phyloP scores from a whole-genome alignment of 2,329 filamentous ascomycete genomes.

The Cladosporium oxysporum region DNA sequence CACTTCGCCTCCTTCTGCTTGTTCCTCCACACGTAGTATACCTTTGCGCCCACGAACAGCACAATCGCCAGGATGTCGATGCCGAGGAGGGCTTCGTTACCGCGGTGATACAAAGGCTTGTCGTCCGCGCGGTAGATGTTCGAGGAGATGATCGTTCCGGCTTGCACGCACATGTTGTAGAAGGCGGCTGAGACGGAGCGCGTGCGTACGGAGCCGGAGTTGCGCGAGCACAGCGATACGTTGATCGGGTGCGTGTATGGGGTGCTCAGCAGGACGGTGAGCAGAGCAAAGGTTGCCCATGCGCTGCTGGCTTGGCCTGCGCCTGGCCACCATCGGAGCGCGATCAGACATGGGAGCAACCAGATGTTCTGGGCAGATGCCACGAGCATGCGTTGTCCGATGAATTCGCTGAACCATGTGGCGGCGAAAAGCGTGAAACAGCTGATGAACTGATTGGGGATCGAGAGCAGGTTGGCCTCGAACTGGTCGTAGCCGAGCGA shows the following conservation, averaged over 20 bases:
- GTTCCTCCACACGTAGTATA: conserved; percentile 57
- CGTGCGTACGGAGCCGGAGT: conserved; percentile 43
- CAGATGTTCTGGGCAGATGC: conserved; percentile 57
- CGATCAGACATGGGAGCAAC: conserved; percentile 61
- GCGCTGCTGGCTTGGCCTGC: conserved; percentile 35
- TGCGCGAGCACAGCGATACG: conserved; percentile 43
- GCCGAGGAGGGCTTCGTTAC: conserved; percentile 51
- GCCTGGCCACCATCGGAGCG: conserved; percentile 51
- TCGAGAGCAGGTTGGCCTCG: conserved; percentile 62
- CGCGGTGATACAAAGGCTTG: conserved; percentile 45
- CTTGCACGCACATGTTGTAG: conserved; percentile 46
- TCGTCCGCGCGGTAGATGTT: conserved; percentile 53
- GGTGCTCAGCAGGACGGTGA: conserved; percentile 42
- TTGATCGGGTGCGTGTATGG: conserved; percentile 53
- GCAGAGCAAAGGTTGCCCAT: conserved; percentile 42
- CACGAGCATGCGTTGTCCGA: conserved; percentile 51
- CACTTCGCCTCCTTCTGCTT: conserved; percentile 38
- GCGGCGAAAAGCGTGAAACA: conserved; percentile 47
- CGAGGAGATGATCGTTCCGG: conserved; percentile 46
- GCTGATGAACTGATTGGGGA: conserved; percentile 45
- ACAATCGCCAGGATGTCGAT: conserved; percentile 54
- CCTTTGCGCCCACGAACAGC: conserved; percentile 54
- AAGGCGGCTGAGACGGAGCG: conserved; percentile 44
- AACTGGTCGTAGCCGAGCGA: conserved; percentile 62
- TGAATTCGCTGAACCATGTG: conserved; percentile 49